Percentiles rank a stretch among this genome's conserved stretches.
Evolutionary conservation across 2,329 filamentous ascomycete species (phyloP).

Genomic region (Pseudogymnoascus sp.): DNA sequence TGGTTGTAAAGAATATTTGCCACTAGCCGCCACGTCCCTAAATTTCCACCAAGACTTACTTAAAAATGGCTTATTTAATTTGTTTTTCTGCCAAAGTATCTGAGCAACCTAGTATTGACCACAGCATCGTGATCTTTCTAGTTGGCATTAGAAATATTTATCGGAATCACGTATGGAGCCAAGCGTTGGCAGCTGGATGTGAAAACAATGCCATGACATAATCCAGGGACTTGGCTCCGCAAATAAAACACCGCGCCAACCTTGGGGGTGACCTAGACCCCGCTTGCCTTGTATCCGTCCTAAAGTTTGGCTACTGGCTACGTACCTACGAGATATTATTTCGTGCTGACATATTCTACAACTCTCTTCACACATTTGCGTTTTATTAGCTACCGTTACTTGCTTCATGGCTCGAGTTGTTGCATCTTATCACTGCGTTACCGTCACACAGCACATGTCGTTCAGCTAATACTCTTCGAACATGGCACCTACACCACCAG

Average conservation of each 20-base stretch:
- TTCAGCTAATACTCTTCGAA: constrained; percentile 3
- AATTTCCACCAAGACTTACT: background rate
- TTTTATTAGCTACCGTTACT: background rate
- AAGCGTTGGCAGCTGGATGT: constrained; percentile 2
- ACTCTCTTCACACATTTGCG: background rate
- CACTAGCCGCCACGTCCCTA: background rate
- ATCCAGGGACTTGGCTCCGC: constrained; percentile 5
- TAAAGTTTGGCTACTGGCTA: background rate
- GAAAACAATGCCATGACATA: constrained; percentile 8
- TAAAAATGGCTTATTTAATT: background rate
- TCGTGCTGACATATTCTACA: background rate
- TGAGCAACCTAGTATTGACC: background rate
- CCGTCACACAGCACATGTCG: constrained; percentile 6
- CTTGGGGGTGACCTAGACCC: constrained; percentile 10
- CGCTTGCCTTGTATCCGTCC: background rate
- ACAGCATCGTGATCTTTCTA: background rate
- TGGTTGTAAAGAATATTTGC: background rate
- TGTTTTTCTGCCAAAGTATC: background rate
- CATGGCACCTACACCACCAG: constrained; percentile 3
- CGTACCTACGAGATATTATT: background rate
- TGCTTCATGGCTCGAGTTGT: constrained; percentile 12
- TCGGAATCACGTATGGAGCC: background rate
- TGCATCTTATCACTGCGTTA: background rate
- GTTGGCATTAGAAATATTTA: constrained; percentile 1
- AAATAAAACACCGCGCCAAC: constrained; percentile 7